Evolutionary conservation across 495 filamentous ascomycete species (phyloP).

Genomic region (Melanomma pulvis-pyrius): DNA sequence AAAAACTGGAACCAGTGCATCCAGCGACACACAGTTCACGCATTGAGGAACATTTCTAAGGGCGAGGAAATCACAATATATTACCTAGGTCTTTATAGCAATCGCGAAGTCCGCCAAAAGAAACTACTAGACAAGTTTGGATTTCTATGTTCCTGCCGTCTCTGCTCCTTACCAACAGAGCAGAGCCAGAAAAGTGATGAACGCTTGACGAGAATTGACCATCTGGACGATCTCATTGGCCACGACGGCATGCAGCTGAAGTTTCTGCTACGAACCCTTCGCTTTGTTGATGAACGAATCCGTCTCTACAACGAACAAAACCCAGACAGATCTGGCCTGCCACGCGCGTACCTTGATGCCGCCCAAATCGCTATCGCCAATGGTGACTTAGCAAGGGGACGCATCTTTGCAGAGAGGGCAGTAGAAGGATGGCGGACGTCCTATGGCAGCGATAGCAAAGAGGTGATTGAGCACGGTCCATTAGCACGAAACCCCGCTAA

Average conservation of each 20-base stretch:
- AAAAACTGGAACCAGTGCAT: constrained; percentile 35
- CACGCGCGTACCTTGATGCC: constrained; percentile 26
- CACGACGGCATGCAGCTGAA: constrained; percentile 20
- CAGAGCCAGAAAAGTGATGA: constrained; percentile 25
- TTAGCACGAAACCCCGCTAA: constrained; percentile 35
- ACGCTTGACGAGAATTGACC: constrained; percentile 17
- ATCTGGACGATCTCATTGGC: constrained; percentile 22
- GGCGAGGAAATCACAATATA: constrained; percentile 37
- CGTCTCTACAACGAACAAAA: constrained; percentile 28
- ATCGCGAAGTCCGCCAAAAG: constrained; percentile 18
- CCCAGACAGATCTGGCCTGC: constrained; percentile 18
- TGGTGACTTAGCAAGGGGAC: constrained; percentile 31
- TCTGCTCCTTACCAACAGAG: constrained; percentile 26
- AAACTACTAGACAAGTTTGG: constrained; percentile 26
- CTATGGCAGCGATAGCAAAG: constrained; percentile 33
- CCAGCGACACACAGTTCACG: constrained; percentile 32
- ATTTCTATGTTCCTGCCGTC: constrained; percentile 23
- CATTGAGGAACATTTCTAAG: constrained; percentile 29
- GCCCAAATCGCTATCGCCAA: constrained; percentile 29
- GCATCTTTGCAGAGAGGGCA: constrained; percentile 29
- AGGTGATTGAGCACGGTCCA: constrained; percentile 17
- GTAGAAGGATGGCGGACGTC: constrained; percentile 30
- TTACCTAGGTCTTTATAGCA: constrained; percentile 18
- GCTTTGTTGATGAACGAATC: constrained; percentile 29
- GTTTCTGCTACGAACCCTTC: constrained; percentile 25